Base-by-base conservation (phyloP, 805 yeast genomes). In the Metschnikowia continentalis region DNA sequence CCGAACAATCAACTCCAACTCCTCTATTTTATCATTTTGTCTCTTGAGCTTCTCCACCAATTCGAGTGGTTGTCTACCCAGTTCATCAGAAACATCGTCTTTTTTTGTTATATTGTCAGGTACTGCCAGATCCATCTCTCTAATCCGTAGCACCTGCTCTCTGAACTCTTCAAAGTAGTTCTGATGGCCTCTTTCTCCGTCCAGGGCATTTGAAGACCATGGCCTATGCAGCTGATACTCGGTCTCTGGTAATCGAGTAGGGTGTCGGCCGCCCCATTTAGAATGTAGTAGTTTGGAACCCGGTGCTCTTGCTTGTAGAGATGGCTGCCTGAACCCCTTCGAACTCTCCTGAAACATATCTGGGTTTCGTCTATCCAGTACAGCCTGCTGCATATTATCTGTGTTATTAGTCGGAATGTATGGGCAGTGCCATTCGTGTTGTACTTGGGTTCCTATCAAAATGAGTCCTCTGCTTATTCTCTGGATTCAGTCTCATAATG, bases 161-260 rank as follows among this genome's bases (percentile, higher is more conserved):
- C 58, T 58, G 33, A 68, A 53, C 30, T 58, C 60, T 17, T 59
- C 57, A 33, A 63, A 62, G 47, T 42, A 49, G 42, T 53, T 53
- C 13, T 45, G 49, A n/a, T 52, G 48, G 11, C 17, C 33, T 32
- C 41, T 19, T 13, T 19, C 35, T 17, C 17, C 13, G 5, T 19
- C 35, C 11, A 11, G 45, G 32, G 32, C 10, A 4, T 15, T 8
- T 15, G 22, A 5, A 1, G 26, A n/a, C 41, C 30, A 20, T 38
- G 30, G 6, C 17, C 11, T 38, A 10, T 20, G 11, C 42, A 11
- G 40, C 26, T 5, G 32, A 23, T 11, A 14, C 14, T 10, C 32
- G 17, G 19, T 30, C 10, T 23, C 20, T 15, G 46, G 38, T 5
- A 42, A 20, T 5, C 11, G 46, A n/a, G 46, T 23, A 14, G 46